A percentile compares a stretch with the other conserved stretches of the same genome.
phyloP scores from a whole-genome alignment of 345 rosid genomes.

The Gossypium longicalyx region DNA sequence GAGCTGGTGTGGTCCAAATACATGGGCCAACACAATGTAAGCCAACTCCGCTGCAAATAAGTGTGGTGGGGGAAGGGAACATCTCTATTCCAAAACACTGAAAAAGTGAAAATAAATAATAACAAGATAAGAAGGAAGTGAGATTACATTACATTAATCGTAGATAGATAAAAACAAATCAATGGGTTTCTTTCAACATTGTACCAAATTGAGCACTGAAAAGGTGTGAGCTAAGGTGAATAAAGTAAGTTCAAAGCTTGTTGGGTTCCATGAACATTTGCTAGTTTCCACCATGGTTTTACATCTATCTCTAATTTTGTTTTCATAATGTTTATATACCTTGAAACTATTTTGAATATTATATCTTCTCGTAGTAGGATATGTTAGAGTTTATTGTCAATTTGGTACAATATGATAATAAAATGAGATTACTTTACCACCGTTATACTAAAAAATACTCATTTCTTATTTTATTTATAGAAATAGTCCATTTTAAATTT shows the following conservation, averaged over 20 bases:
- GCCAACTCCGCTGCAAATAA: not conserved
- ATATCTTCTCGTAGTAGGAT: not conserved
- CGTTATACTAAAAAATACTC: too few relatives aligned
- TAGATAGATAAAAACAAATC: not conserved
- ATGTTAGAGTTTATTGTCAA: too few relatives aligned
- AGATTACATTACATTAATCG: not conserved
- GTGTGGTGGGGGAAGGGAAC: not conserved
- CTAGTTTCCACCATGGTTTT: not conserved
- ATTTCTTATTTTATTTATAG: too few relatives aligned
- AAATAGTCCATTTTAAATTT: rapidly evolving
- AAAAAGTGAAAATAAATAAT: not conserved
- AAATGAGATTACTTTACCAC: too few relatives aligned
- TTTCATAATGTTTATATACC: not conserved
- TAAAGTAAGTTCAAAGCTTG: not conserved
- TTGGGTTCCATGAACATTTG: not conserved
- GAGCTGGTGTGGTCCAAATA: constrained; percentile 16
- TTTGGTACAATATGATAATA: too few relatives aligned
- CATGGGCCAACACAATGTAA: not conserved
- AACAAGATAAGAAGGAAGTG: not conserved
- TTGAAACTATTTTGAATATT: not conserved
- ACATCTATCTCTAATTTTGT: not conserved
- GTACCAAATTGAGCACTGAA: not conserved
- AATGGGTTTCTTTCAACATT: not conserved
- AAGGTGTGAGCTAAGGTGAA: not conserved
- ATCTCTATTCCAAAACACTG: not conserved